Conservation (phyloP, 495 filamentous ascomycete genomes). For the Lasiosphaeria miniovina region DNA sequence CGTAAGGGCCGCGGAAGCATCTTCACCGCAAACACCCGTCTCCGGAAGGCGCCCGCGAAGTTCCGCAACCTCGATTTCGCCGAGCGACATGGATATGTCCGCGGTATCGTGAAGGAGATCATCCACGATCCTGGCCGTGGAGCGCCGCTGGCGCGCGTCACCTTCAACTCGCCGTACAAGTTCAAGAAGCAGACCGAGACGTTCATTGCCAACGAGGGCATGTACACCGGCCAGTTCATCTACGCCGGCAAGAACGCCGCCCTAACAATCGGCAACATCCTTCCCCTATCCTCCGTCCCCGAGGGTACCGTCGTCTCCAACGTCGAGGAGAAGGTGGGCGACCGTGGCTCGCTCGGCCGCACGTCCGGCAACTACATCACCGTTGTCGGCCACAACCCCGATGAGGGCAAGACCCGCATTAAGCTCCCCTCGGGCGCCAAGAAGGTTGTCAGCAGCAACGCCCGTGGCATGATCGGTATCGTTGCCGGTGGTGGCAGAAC, state of each 20-base stretch:
- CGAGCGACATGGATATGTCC: slow-evolving; percentile 94
- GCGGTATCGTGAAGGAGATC: slow-evolving; percentile 97
- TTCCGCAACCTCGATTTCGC: slow-evolving; percentile 94
- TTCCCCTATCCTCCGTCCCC: slow-evolving; percentile 87
- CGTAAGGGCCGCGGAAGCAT: slow-evolving; percentile 97
- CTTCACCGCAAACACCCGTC: slow-evolving; percentile 84
- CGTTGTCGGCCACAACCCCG: slow-evolving; percentile 96
- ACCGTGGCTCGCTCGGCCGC: slow-evolving; percentile 91
- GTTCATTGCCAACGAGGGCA: slow-evolving; percentile 99
- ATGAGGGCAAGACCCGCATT: slow-evolving; percentile 98
- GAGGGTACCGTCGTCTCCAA: slow-evolving; percentile 99
- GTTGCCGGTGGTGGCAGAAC: slow-evolving; percentile 98
- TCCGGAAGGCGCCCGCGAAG: slow-evolving; percentile 80
- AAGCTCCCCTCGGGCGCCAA: slow-evolving; percentile 99
- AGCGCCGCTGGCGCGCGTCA: slow-evolving; percentile 92
- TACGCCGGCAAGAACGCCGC: slow-evolving; percentile 98
- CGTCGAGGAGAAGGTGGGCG: slow-evolving; percentile 98
- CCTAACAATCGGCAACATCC: slow-evolving; percentile 93
- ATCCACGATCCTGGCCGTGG: slow-evolving; percentile 98
- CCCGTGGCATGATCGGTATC: slow-evolving; percentile 98
- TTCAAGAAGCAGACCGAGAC: slow-evolving; percentile 90
- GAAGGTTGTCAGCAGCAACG: slow-evolving; percentile 91
- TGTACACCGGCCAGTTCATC: slow-evolving; percentile 99
- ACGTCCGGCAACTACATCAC: slow-evolving; percentile 99
- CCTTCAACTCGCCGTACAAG: slow-evolving; percentile 88